Percentiles rank a stretch among this genome's conserved stretches.
phyloP scores from a whole-genome alignment of 768 basidiomycete genomes.

The Auricularia heimuer region DNA sequence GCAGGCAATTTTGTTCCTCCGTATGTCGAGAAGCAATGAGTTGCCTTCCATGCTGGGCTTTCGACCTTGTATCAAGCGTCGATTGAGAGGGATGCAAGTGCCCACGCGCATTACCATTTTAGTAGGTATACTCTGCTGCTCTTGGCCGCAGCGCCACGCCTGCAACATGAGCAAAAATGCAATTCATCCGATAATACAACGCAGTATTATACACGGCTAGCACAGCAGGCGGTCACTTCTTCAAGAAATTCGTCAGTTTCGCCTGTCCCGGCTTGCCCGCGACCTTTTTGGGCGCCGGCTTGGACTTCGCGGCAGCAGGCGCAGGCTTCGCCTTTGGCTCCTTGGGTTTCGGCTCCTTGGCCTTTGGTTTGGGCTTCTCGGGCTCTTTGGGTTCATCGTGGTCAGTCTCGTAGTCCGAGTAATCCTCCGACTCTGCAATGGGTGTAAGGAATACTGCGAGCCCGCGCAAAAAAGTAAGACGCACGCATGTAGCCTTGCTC shows the following conservation, averaged over 20 bases:
- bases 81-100: no score
- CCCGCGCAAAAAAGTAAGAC: neutral
- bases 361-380: neutral
- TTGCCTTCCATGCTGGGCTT: no score
- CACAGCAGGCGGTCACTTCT: neutral
- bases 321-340: neutral
- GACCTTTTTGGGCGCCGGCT: neutral
- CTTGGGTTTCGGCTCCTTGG: neutral
- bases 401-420: constrained; percentile 1
- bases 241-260: neutral
- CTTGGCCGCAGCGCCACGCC: no score
- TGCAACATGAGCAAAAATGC: no score
- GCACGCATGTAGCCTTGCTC: neutral
- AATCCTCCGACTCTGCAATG: neutral
- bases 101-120: no score
- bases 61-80: no score
- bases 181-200: neutral
- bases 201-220: neutral
- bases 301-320: neutral
- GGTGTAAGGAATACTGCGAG: neutral
- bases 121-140: no score
- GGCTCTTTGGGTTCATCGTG: neutral
- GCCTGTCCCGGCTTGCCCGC: neutral
- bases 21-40: no score
- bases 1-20: no score